Conservation (phyloP, 2,329 filamentous ascomycete genomes). For the Exophiala oligosperma region DNA sequence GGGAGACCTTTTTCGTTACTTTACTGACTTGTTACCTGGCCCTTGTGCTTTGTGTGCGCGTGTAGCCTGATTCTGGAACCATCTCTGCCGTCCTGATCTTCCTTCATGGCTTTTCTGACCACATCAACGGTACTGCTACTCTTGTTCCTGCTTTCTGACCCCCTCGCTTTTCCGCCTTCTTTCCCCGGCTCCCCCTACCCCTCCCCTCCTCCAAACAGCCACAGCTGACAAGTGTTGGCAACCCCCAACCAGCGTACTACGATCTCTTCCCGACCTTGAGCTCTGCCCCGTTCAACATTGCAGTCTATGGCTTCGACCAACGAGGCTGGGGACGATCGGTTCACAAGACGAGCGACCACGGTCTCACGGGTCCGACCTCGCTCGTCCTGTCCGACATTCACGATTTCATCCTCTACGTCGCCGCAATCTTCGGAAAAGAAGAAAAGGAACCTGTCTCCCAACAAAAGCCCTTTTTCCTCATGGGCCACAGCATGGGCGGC, state of each 20-base stretch:
- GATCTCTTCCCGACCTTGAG: constrained; percentile 72
- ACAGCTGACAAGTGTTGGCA: not conserved
- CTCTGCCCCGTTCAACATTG: constrained; percentile 62
- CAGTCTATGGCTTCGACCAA: constrained; percentile 78
- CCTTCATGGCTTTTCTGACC: constrained; percentile 85
- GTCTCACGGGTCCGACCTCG: constrained; percentile 71
- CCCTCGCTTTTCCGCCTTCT: no score
- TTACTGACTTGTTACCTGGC: not conserved
- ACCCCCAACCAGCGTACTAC: constrained; percentile 58
- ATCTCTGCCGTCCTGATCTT: constrained; percentile 73
- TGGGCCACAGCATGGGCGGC: constrained; percentile 92
- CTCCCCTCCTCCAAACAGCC: no score
- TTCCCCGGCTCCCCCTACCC: no score
- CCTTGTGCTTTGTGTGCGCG: no score
- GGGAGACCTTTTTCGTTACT: not conserved
- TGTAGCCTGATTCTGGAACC: constrained; percentile 32
- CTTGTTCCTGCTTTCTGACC: no score
- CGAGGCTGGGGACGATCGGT: constrained; percentile 82
- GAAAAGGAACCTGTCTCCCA: constrained; percentile 22
- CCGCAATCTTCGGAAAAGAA: constrained; percentile 35
- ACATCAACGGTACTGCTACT: constrained; percentile 19
- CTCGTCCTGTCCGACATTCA: constrained; percentile 76
- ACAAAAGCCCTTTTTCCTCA: constrained; percentile 69
- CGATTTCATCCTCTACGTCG: constrained; percentile 64
- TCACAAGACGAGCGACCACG: constrained; percentile 51